A percentile compares a stretch with the other conserved stretches of the same genome.
These are phyloP conservation scores for Venturia asperata DNA, from an alignment of 2,329 filamentous ascomycete species.

Conservation along the genomic window DNA sequence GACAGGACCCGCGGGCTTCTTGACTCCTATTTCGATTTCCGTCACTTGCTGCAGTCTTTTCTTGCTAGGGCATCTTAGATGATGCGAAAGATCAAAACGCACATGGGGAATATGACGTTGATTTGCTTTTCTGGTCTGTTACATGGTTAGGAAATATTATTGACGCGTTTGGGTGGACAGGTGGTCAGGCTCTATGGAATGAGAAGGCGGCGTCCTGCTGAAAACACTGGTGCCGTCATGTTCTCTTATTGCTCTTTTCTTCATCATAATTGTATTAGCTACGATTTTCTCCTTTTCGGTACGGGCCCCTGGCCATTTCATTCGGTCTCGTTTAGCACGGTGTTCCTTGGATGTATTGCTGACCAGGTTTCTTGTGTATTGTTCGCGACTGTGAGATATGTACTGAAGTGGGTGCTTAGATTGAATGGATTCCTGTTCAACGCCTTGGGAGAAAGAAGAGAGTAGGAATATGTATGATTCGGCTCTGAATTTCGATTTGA, in stretches of 20 bases:
- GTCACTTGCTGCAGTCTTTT: background rate
- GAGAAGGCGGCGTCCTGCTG: background rate
- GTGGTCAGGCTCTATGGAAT: background rate
- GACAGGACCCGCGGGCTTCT: background rate
- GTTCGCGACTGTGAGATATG: background rate
- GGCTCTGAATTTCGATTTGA: too few relatives aligned
- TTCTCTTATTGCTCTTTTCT: background rate
- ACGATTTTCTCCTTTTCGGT: background rate
- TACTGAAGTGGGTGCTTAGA: too few relatives aligned
- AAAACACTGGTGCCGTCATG: background rate
- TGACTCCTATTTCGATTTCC: background rate
- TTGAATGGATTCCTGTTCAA: too few relatives aligned
- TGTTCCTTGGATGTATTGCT: background rate
- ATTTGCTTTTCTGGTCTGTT: background rate
- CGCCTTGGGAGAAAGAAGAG: too few relatives aligned
- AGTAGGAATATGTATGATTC: too few relatives aligned
- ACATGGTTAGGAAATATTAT: background rate
- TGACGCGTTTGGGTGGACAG: background rate
- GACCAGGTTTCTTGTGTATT: background rate
- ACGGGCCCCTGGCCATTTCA: background rate
- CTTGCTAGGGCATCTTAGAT: background rate
- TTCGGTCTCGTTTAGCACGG: background rate
- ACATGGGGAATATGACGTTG: background rate
- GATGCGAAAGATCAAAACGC: background rate
- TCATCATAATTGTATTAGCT: constrained; percentile 1